A percentile compares a stretch with the other conserved stretches of the same genome.
Evolutionary conservation across 139 green algal genomes (phyloP).

Genomic region (Volvox reticuliferus): DNA sequence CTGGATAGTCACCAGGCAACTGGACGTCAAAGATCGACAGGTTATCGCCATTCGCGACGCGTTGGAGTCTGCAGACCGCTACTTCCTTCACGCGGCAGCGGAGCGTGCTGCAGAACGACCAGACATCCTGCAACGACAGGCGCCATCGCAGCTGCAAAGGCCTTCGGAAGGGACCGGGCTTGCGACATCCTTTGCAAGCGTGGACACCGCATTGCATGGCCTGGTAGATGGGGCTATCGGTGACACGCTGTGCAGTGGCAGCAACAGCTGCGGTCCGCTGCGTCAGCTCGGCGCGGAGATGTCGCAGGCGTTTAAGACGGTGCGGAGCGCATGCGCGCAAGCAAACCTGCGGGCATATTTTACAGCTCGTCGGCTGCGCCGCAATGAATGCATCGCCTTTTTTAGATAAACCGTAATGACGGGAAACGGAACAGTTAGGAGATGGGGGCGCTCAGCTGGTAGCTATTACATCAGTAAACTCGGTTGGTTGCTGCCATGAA

Average conservation of each 20-base stretch:
- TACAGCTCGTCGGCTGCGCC: no score
- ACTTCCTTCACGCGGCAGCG: constrained; percentile 46
- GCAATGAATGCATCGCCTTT: no score
- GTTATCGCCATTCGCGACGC: constrained; percentile 38
- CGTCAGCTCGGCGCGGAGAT: constrained; percentile 37
- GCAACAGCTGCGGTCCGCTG: not conserved
- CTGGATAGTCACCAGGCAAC: not conserved
- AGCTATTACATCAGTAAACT: no score
- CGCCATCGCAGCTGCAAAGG: not conserved
- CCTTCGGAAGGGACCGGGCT: not conserved
- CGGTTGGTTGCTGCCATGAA: no score
- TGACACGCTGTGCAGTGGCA: not conserved
- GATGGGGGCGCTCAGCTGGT: no score
- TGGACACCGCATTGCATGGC: not conserved
- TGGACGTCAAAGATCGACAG: constrained; percentile 30
- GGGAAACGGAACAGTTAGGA: no score
- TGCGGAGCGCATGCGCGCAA: not conserved
- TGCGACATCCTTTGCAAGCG: not conserved
- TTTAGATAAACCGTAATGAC: no score
- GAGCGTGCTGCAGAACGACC: constrained; percentile 26
- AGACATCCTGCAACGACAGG: constrained; percentile 5
- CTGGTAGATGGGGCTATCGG: not conserved
- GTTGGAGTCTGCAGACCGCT: constrained; percentile 40
- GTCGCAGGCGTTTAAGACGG: constrained; percentile 41
- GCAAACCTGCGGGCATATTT: no score